Evolutionary conservation across 1,284 basidiomycete species (phyloP), one percentile per base, ranked within the genome.

Genomic region (Peniophora sp.): DNA sequence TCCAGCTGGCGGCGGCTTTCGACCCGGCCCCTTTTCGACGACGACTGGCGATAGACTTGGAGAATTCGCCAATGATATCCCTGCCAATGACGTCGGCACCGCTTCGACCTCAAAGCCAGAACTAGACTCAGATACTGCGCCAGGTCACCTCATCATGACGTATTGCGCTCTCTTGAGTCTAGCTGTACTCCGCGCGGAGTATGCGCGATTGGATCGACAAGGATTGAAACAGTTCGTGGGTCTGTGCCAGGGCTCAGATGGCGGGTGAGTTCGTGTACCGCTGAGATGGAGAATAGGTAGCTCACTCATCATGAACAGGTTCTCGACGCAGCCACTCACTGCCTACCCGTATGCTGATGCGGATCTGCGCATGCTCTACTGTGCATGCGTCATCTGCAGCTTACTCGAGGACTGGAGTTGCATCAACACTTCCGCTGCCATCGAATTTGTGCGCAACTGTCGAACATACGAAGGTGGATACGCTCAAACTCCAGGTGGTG

Each of bases 381-480:
- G 91, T 57, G 95, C 93, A 0, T 88, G 92, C 59, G 87, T 83
- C 3, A 80, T 97, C 55, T 81, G 83, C 52, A 76, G 74, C 49
- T 82, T 97, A 74, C 69, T 95, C 14, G 66, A 83, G 52, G 85
- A 92, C 60, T 91, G 88, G 84, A 79, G 76, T 1, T 79, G 78
- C n/a, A 70, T 95, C 34, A 75, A 91, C 61, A 63, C 85, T 1
- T 67, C 74, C 5, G 67, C 64, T 12, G 85, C 89, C 0, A 58
- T 87, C 9, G 59, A 57, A 2, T 96, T 86, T 59, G 74, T 96
- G 37, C 64, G 69, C 14, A 65, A 71, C 12, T 94, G 92, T 64
- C 73, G 83, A 92, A 86, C 85, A 10, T 92, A 92, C 63, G 95
- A 98, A 73, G 94, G 94, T 20, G 94, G 91, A 0, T 98, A 92